Base-by-base conservation (phyloP, 2,329 filamentous ascomycete species). In the Exophiala sideris region DNA sequence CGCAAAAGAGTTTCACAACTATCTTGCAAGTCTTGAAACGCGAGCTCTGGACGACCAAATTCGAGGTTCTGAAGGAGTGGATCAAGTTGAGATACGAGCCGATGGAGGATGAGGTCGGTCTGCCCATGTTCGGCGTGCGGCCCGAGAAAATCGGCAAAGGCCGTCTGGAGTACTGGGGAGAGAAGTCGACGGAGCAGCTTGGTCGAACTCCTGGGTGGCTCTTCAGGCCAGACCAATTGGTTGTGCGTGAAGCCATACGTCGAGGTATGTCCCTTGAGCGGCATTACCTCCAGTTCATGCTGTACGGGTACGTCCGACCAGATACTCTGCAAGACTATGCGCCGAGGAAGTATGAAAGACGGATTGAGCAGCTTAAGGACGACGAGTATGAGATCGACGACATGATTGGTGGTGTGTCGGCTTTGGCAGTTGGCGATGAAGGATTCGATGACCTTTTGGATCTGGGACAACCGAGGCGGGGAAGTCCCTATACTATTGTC, bases 231-330 rank as follows among this genome's bases (percentile, higher is more conserved):
- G 66, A 67, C 45, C 59, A 65, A 34, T 38, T 67, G 45, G 56
- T 67, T n/a, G 52, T 62, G 10, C 52, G 62, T 29, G 66, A 68
- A 45, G 56, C 56, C 2, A 39, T 66, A 16, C 53, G 59, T 18
- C 55, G 66, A 3, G 55, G 56, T 16, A 50, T 65, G 29, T 48
- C 45, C 8, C 56, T 63, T 34, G 41, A 48, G 5, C 54, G 58
- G 40, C 54, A 62, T 21, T 62, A 58, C 47, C 14, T 64, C 21
- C 49, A 48, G 9, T 61, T 59, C 54, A 33, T 65, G 52, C 50
- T 62, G 74, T 88, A 81, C 75, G 87, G 87, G 1, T 79, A 79
- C 64, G 71, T 85, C 24, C 76, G 87, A 67, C 76, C 74, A 48
- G 45, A 66, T 3, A 81, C 75, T 1, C 76, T 80, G 45, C 66